phyloP scores from a whole-genome alignment of 208 protist genomes.

The Histomonas meleagridis region DNA sequence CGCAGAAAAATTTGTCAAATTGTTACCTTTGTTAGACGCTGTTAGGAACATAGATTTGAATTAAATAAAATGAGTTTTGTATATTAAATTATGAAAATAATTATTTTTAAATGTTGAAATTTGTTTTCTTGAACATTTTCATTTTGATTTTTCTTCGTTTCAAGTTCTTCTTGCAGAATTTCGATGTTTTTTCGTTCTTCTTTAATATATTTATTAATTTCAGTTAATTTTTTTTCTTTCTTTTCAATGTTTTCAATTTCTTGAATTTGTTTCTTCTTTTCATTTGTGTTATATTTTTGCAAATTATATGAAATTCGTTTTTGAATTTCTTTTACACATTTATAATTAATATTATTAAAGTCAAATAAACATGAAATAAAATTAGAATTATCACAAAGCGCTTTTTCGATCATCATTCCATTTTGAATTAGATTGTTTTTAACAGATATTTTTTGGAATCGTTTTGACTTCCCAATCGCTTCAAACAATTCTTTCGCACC shows the following conservation, averaged over 20 bases:
- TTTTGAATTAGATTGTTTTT: constrained; percentile 12
- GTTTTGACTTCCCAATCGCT: neutral
- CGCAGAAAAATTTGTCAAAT: no score
- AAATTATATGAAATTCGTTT: neutral
- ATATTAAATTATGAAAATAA: no score
- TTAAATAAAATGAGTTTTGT: no score
- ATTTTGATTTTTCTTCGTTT: neutral
- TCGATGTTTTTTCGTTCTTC: neutral
- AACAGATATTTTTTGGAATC: neutral
- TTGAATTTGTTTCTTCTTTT: neutral
- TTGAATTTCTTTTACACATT: neutral
- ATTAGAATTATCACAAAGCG: neutral
- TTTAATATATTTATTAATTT: neutral
- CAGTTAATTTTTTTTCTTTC: neutral
- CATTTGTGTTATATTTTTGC: neutral
- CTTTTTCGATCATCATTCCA: neutral
- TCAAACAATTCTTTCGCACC: neutral
- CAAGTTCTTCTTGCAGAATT: neutral
- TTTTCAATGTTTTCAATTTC: neutral
- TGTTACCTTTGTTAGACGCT: no score
- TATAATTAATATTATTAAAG: constrained; percentile 21
- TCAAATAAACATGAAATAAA: neutral
- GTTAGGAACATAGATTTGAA: no score
- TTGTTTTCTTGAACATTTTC: no score
- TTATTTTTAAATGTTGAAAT: no score